Evolutionary conservation across 257 asterid species (phyloP).

Genomic region (Ocimum tenuiflorum): DNA sequence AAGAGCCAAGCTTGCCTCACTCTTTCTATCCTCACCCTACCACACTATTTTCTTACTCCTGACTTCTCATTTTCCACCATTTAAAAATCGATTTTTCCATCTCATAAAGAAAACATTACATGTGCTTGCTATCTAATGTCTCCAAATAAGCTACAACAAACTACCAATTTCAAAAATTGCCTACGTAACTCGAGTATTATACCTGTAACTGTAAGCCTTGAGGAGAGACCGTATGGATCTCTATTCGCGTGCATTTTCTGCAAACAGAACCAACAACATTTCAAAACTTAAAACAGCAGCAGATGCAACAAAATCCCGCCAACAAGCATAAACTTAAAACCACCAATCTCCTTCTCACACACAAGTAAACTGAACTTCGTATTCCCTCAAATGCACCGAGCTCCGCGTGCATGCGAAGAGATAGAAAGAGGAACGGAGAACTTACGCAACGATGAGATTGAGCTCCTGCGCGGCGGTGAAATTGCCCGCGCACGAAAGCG

Average conservation of each 20-base stretch:
- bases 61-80: not conserved
- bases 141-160: not conserved
- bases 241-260: slow-evolving; percentile 94
- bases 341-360: not conserved
- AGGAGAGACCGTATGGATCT: slow-evolving; percentile 73
- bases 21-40: not conserved
- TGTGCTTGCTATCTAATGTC: not conserved
- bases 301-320: not conserved
- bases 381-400: not conserved
- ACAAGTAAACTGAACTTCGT: not conserved
- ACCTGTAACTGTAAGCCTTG: slow-evolving; percentile 99
- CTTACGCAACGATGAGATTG: slow-evolving; percentile 88
- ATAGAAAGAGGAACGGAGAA: not conserved
- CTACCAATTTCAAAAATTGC: not conserved
- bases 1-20: not conserved
- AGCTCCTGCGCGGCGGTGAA: slow-evolving; percentile 90
- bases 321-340: not conserved
- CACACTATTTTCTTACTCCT: not conserved
- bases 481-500: slow-evolving; percentile 96
- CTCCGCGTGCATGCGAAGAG: not conserved
- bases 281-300: slow-evolving; percentile 2
- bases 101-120: not conserved
- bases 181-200: slow-evolving; percentile 5
- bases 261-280: slow-evolving; percentile 13
- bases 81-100: no score